phyloP scores from a whole-genome alignment of 108 stramenopile species.

The Cyclostephanos invisitatus region DNA sequence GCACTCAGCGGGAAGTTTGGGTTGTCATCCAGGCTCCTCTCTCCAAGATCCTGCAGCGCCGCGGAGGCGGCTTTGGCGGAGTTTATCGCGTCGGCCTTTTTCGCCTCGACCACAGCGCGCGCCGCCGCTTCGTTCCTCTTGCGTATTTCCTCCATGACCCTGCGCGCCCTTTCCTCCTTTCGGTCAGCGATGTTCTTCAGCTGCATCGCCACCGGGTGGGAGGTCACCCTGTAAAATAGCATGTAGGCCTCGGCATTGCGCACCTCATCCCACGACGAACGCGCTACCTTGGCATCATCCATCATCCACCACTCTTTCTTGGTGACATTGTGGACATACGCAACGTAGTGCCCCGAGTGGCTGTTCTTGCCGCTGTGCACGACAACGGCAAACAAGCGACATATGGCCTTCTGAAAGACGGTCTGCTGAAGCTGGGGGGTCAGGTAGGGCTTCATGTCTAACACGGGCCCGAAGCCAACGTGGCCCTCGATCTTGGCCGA shows the following conservation, averaged over 20 bases:
- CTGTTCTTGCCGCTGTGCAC: constrained; percentile 87
- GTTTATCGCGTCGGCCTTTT: constrained; percentile 24
- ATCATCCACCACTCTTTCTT: constrained; percentile 93
- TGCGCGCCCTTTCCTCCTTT: constrained; percentile 24
- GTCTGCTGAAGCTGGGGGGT: constrained; percentile 66
- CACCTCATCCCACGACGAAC: constrained; percentile 64
- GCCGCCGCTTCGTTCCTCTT: constrained; percentile 14
- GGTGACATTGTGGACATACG: constrained; percentile 73
- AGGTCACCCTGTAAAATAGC: constrained; percentile 86
- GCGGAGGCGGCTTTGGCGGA: constrained; percentile 14
- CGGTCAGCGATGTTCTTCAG: constrained; percentile 39
- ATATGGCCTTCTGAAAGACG: constrained; percentile 65
- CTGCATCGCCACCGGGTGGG: constrained; percentile 71
- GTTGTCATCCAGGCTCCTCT: constrained; percentile 9
- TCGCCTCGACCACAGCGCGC: constrained; percentile 6
- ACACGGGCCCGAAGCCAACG: constrained; percentile 62
- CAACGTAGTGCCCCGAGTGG: constrained; percentile 82
- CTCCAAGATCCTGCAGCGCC: constrained; percentile 7
- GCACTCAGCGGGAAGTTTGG: background rate
- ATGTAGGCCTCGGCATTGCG: constrained; percentile 86
- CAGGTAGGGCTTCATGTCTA: constrained; percentile 79
- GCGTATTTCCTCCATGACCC: constrained; percentile 18
- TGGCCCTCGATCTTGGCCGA: constrained; percentile 92
- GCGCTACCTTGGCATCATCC: constrained; percentile 80
- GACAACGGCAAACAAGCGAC: constrained; percentile 87